phyloP scores from a whole-genome alignment of 2,329 filamentous ascomycete genomes.

The Colletotrichum lindemuthianum region DNA sequence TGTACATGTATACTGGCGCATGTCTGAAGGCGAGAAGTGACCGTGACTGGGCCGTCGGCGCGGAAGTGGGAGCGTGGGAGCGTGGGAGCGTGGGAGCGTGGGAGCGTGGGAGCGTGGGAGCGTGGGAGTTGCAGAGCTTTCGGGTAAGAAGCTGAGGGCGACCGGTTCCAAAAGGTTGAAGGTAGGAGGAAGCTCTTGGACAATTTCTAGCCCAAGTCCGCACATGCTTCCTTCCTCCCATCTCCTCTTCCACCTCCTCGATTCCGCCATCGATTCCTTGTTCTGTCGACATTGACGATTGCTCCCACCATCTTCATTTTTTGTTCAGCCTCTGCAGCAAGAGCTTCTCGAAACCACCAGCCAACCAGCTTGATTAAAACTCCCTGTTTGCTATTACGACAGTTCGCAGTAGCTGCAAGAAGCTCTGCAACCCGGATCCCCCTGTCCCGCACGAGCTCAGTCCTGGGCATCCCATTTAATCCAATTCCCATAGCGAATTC shows the following conservation, averaged over 20 bases:
- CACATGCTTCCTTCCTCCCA: conserved; percentile 13
- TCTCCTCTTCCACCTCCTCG: conserved; percentile 14
- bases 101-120: background rate
- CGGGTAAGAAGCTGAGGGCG: conserved; percentile 13
- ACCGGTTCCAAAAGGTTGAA: conserved; percentile 4
- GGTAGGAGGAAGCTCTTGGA: conserved; percentile 26
- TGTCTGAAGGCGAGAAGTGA: conserved; percentile 11
- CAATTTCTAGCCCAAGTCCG: conserved; percentile 32
- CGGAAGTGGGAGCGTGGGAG: conserved; percentile 3
- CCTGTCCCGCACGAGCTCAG: conserved; percentile 13
- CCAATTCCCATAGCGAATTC: conserved; percentile 17
- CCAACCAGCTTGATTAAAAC: background rate
- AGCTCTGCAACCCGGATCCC: conserved; percentile 33
- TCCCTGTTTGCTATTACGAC: no score
- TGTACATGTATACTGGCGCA: background rate
- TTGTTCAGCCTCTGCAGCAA: conserved; percentile 27
- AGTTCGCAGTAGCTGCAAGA: background rate
- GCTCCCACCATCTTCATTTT: conserved; percentile 18
- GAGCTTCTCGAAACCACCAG: conserved; percentile 33
- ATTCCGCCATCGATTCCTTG: conserved; percentile 34
- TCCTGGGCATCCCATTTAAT: conserved; percentile 18
- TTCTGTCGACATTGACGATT: conserved; percentile 33
- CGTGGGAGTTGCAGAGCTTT: conserved; percentile 35
- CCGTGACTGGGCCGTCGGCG: conserved; percentile 10
- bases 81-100: background rate